Evolutionary conservation across 352 stramenopile genomes (phyloP).

Genomic region (Globisporangium polare): DNA sequence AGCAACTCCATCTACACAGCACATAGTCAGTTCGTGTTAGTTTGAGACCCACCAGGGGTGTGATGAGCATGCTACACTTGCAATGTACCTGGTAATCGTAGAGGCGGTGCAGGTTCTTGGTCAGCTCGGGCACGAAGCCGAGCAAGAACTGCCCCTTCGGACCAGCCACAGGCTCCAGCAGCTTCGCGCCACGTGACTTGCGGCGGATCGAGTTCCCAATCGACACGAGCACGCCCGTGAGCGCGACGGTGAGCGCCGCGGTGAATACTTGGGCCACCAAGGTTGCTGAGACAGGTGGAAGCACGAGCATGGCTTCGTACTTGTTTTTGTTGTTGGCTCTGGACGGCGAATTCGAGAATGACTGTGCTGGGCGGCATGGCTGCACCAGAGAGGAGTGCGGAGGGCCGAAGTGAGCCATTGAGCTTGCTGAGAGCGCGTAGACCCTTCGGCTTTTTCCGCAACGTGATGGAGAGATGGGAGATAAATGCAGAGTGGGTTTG

Average conservation of each 20-base stretch:
- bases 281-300: not conserved
- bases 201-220: not conserved
- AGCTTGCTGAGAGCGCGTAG: no score
- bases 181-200: slow-evolving; percentile 12
- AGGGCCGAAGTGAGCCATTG: no score
- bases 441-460: no score
- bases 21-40: slow-evolving; percentile 40
- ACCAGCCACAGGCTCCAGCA: slow-evolving; percentile 9
- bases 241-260: not conserved
- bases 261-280: not conserved
- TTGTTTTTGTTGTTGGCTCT: no score
- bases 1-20: not conserved
- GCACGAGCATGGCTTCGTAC: slow-evolving; percentile 1
- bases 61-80: no score
- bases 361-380: no score
- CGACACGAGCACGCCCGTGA: not conserved
- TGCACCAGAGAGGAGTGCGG: no score
- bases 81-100: slow-evolving; percentile 20
- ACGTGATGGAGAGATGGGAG: no score
- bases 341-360: no score
- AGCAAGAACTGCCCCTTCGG: slow-evolving; percentile 9
- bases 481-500: no score
- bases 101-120: slow-evolving; percentile 13
- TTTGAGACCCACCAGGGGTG: not conserved
- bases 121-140: slow-evolving; percentile 9